phyloP scores from a whole-genome alignment of 2,329 filamentous ascomycete species.

The Alternaria incomplexa region DNA sequence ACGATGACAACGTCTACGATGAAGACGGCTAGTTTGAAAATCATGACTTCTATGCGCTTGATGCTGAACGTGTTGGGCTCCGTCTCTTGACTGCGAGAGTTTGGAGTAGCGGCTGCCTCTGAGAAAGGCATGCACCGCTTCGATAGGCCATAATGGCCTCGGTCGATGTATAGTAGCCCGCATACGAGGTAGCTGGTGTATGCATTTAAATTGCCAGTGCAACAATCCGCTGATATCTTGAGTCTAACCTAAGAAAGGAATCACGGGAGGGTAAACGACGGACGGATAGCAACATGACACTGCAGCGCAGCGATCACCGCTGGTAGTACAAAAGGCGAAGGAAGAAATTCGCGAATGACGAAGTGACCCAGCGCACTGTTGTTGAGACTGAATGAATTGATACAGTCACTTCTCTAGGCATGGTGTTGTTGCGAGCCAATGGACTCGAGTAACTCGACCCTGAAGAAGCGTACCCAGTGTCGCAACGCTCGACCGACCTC shows the following conservation, averaged over 20 bases:
- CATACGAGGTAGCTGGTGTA: background rate
- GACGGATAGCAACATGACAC: conserved; percentile 19
- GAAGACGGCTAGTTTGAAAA: background rate
- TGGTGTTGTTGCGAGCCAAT: conserved; percentile 27
- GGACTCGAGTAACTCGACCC: conserved; percentile 16
- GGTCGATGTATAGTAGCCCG: background rate
- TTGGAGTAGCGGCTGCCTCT: background rate
- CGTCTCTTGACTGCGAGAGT: background rate
- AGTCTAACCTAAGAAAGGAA: conserved; percentile 6
- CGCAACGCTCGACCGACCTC: conserved; percentile 7
- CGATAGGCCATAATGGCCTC: background rate
- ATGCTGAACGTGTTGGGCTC: background rate
- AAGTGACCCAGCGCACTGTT: conserved; percentile 12
- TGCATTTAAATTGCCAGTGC: conserved; percentile 7
- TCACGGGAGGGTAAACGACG: conserved; percentile 10
- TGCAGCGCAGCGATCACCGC: conserved; percentile 16
- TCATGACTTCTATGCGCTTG: background rate
- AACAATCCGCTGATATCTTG: conserved; percentile 6
- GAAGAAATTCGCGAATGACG: conserved; percentile 4
- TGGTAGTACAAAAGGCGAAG: conserved; percentile 20
- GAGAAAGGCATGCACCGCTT: background rate
- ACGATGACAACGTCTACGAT: background rate
- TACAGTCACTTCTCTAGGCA: conserved; percentile 13
- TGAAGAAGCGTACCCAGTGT: background rate
- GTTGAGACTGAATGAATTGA: conserved; percentile 8